Percentiles rank a stretch among this genome's conserved stretches.
Conservation (phyloP, 2,329 filamentous ascomycete species). For the Fusarium sp. region DNA sequence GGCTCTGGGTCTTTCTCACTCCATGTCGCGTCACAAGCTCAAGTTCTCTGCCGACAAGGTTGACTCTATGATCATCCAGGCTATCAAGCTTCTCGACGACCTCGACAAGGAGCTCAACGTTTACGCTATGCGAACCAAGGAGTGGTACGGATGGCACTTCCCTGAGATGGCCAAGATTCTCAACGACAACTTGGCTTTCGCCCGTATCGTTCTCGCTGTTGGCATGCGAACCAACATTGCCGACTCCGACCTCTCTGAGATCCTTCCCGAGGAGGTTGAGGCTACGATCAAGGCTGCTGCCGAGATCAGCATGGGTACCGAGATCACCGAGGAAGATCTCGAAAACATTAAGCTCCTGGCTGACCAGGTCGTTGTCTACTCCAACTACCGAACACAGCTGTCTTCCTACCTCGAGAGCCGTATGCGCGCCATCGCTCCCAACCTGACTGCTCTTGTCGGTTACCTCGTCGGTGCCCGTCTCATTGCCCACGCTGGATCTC, state of each 20-base stretch:
- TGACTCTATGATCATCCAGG: slow-evolving; percentile 99
- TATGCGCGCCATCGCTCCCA: slow-evolving; percentile 97
- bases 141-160: slow-evolving; percentile 99
- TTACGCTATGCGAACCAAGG: slow-evolving; percentile 98
- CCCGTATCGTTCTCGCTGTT: slow-evolving; percentile 86
- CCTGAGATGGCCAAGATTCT: slow-evolving; percentile 97
- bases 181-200: slow-evolving; percentile 96
- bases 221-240: slow-evolving; percentile 87
- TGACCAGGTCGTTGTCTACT: slow-evolving; percentile 91
- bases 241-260: slow-evolving; percentile 83
- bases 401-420: slow-evolving; percentile 89
- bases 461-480: slow-evolving; percentile 94
- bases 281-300: slow-evolving; percentile 90
- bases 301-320: slow-evolving; percentile 98
- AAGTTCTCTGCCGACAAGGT: slow-evolving; percentile 99
- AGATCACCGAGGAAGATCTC: slow-evolving; percentile 92
- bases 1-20: slow-evolving; percentile 96
- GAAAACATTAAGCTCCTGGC: slow-evolving; percentile 92
- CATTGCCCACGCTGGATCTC: slow-evolving; percentile 92
- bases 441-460: slow-evolving; percentile 91
- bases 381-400: slow-evolving; percentile 89
- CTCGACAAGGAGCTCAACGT: slow-evolving; percentile 99
- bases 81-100: slow-evolving; percentile 92
- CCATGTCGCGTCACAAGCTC: slow-evolving; percentile 95
- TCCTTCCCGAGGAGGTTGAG: slow-evolving; percentile 96